Conservation (phyloP, 1,284 basidiomycete genomes). For the Ganoderma lingzhi region DNA sequence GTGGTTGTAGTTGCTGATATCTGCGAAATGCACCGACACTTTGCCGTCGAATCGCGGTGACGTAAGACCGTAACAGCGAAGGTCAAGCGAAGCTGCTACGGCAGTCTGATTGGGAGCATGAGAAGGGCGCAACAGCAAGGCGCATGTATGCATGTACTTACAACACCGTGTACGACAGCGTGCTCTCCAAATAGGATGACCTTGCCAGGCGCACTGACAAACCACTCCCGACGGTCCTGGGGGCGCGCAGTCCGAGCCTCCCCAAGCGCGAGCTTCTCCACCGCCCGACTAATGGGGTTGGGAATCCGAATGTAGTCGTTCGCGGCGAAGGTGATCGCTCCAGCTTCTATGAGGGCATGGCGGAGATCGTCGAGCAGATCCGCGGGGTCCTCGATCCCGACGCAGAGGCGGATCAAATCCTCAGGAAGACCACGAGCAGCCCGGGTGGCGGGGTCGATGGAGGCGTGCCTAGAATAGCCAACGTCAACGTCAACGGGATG, state of each 20-base stretch:
- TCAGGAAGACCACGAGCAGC: constrained; percentile 96
- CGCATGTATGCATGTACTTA: constrained; percentile 53
- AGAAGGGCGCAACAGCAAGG: constrained; percentile 11
- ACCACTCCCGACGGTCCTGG: constrained; percentile 71
- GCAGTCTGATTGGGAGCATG: constrained; percentile 72
- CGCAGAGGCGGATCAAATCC: constrained; percentile 96
- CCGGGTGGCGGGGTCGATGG: constrained; percentile 93
- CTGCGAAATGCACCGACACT: constrained; percentile 82
- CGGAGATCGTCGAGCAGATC: constrained; percentile 97
- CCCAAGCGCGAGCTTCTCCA: constrained; percentile 68
- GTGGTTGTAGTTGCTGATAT: constrained; percentile 80
- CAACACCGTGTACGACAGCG: constrained; percentile 97
- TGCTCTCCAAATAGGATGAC: constrained; percentile 99
- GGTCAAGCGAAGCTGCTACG: constrained; percentile 93
- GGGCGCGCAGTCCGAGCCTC: constrained; percentile 38
- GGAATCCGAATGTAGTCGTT: constrained; percentile 60
- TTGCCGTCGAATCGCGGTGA: constrained; percentile 80
- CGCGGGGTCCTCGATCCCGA: constrained; percentile 95
- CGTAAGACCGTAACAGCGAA: constrained; percentile 92
- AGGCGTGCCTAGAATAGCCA: constrained; percentile 80
- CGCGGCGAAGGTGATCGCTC: constrained; percentile 71
- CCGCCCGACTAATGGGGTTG: constrained; percentile 64
- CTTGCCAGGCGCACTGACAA: constrained; percentile 96
- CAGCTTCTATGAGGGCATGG: constrained; percentile 90
- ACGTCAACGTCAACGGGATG: background rate